Conservation (phyloP, 257 asterid species). For the Ocimum tenuiflorum region DNA sequence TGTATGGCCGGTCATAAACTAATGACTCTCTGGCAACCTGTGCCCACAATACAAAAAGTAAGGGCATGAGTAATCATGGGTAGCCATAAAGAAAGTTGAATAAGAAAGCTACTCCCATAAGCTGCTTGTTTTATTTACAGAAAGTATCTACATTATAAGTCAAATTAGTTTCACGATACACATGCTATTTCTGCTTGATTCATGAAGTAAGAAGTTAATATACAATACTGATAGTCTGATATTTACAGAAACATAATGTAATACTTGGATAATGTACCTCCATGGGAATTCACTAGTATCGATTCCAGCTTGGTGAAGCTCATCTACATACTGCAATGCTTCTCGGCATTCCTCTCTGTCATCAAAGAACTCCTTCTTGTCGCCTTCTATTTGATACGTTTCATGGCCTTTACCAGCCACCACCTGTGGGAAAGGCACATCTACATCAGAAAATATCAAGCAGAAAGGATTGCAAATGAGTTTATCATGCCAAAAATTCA, state of each 20-base stretch:
- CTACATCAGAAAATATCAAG: not conserved
- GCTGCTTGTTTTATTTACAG: not conserved
- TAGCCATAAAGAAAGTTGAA: too few relatives aligned
- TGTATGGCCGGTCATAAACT: conserved; percentile 10
- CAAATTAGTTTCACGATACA: not conserved
- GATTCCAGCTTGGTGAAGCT: conserved; percentile 98
- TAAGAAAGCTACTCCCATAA: not conserved
- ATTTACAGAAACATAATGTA: not conserved
- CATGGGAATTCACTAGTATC: conserved; percentile 98
- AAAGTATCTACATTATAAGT: not conserved
- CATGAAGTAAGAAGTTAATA: not conserved
- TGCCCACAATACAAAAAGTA: conserved; percentile 6
- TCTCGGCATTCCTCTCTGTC: conserved; percentile 96
- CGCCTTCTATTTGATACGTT: conserved; percentile 73
- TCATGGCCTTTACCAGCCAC: conserved; percentile 97
- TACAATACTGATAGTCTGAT: not conserved
- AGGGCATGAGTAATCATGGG: not conserved
- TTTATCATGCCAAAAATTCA: not conserved
- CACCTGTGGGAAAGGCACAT: conserved; percentile 41
- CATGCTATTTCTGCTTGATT: not conserved
- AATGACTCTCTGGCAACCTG: conserved; percentile 96
- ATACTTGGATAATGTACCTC: conserved; percentile 42
- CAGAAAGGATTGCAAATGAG: not conserved
- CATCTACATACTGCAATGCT: conserved; percentile 93
- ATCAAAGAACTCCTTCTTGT: conserved; percentile 81